Base-by-base conservation (phyloP, 2,329 filamentous ascomycete genomes). In the Pseudogymnoascus sp. region DNA sequence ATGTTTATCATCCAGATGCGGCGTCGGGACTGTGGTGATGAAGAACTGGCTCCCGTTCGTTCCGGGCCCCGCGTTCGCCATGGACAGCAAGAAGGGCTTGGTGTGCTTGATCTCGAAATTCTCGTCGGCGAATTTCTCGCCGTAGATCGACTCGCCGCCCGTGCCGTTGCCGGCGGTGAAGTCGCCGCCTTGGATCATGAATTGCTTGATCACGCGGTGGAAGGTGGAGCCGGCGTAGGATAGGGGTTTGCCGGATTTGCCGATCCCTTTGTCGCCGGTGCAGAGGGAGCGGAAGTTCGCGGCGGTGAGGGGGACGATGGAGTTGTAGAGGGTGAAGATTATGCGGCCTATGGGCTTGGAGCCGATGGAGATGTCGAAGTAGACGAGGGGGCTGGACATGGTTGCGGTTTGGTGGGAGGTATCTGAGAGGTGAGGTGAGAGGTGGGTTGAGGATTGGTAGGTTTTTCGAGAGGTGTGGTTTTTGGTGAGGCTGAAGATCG, bases 11-110 rank as follows among this genome's bases (percentile, higher is more conserved):
- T 99, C 93, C 40, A 97, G 85, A 76, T 97, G 95, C 59, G 92
- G 93, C 12, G 95, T 97, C n/a, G 88, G 83, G 31, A 96, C 91
- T 14, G 95, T 97, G 59, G 95, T 99, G 71, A 97, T 82, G 84
- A 99, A 99, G 84, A 99, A 99, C 74, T 99, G 95, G 60, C 90
- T 96, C 72, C 95, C 95, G 75, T 99, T 99, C 75, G 95, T 96
- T 71, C 88, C 91, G 53, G 92, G 91, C 56, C 95, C 95, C 68
- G 95, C 93, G 75, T 99, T 99, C 72, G 95, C 95, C 95, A 99
- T 99, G 74, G 90, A 96, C 66, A 99, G 82, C 68, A 97, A 80
- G 80, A 97, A 97, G 1, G 95, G 93, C 71, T 88, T 89, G 71
- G 96, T 90, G 75, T 99, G 95, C 82, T 96, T 93, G 73, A 88